These are phyloP conservation scores for Chimonanthus praecox DNA, from an alignment of 164 flowering plant genomes.

Conservation along the genomic window DNA sequence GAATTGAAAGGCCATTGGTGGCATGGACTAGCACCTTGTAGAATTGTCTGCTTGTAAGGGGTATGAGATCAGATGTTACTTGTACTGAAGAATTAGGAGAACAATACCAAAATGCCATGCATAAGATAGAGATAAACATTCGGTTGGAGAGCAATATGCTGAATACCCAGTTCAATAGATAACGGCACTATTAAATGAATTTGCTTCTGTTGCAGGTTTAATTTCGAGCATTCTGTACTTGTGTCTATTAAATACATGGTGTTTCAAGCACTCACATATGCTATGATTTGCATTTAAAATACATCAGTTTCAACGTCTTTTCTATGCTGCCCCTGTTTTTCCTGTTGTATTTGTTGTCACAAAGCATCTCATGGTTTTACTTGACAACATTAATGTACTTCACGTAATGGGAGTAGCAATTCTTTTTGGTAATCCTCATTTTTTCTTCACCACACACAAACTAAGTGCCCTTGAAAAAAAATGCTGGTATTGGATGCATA, in stretches of 20 bases:
- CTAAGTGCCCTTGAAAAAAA: not conserved
- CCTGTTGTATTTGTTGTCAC: not conserved
- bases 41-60: no score
- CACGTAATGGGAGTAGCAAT: not conserved
- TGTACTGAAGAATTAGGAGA: no score
- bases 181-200: not conserved
- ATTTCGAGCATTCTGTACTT: not conserved
- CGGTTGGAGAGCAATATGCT: no score
- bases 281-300: not conserved
- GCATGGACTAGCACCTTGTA: no score
- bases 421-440: not conserved
- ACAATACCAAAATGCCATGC: no score
- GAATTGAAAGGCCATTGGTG: no score
- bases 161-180: no score
- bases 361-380: not conserved
- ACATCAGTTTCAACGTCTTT: not conserved
- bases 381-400: not conserved
- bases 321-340: not conserved
- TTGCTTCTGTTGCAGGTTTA: not conserved
- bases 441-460: not conserved
- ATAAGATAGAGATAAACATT: no score
- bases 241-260: no score
- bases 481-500: not conserved
- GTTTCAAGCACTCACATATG: no score
- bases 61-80: no score